These are phyloP conservation scores for Apostasia ramifera DNA, from an alignment of 106 monocot species.

Conservation along the genomic window DNA sequence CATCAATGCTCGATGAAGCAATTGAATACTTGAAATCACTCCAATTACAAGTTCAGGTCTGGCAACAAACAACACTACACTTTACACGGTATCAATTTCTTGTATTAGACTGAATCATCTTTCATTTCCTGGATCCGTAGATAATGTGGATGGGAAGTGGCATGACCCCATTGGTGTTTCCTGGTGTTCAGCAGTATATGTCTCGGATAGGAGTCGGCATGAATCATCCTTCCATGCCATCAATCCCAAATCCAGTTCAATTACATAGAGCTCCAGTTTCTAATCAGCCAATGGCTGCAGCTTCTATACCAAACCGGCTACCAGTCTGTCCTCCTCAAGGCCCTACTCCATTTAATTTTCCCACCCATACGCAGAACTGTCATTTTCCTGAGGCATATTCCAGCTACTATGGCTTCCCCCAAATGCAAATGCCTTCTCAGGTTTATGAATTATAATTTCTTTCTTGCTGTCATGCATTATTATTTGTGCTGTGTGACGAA, in stretches of 20 bases:
- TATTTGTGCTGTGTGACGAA: slow-evolving; percentile 1
- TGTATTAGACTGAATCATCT: background rate
- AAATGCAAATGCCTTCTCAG: slow-evolving; percentile 22
- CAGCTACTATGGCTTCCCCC: slow-evolving; percentile 22
- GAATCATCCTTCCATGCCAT: slow-evolving; percentile 20
- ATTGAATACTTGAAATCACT: slow-evolving; percentile 85
- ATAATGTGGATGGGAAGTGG: slow-evolving; percentile 67
- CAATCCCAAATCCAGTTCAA: slow-evolving; percentile 23
- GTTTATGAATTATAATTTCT: background rate
- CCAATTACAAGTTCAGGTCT: slow-evolving; percentile 79
- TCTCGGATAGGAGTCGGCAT: slow-evolving; percentile 18
- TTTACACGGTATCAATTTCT: background rate
- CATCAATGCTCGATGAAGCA: slow-evolving; percentile 82
- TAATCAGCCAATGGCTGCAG: slow-evolving; percentile 18
- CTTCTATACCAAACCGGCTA: slow-evolving; percentile 12
- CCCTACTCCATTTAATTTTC: slow-evolving; percentile 22
- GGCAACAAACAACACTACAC: background rate
- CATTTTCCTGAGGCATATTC: slow-evolving; percentile 35
- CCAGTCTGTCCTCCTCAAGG: slow-evolving; percentile 7
- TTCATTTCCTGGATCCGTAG: slow-evolving; percentile 15
- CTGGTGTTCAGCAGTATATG: slow-evolving; percentile 31
- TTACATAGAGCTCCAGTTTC: slow-evolving; percentile 19
- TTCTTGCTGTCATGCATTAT: background rate
- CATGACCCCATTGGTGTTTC: slow-evolving; percentile 49
- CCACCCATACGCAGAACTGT: slow-evolving; percentile 35